Base-by-base conservation (phyloP, 345 rosid species). In the Populus deltoides region DNA sequence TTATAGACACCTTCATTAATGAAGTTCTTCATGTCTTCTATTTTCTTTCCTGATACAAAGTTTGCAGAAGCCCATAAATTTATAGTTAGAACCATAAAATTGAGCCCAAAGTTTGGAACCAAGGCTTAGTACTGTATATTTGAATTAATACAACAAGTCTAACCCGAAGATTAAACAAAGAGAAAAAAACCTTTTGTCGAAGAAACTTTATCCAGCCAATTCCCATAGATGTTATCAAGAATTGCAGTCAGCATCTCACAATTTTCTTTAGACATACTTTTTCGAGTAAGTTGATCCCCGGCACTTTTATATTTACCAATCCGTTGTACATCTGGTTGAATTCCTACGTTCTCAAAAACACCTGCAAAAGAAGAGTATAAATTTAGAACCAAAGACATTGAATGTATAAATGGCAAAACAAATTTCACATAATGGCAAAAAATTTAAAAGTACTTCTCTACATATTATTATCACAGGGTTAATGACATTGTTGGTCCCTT, bases 281-380 rank as follows among this genome's bases (percentile, higher is more conserved):
- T 95, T 20, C 97, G 92, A 1, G 85, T 73, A 75, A 95, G 93
- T 81, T 92, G 99, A 81, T 95, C 99, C 72, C 99, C 99, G 36
- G 94, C 94, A 87, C 98, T 93, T 87, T 93, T 95, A 82, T 92
- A 95, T 83, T 95, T 95, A 53, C 99, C 99, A 81, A 95, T 91
- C 83, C 98, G 87, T 88, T 93, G 87, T 36, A 95, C 92, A 83
- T 93, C 94, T 49, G 97, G 98, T 83, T 93, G 90, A 81, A 93
- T 82, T 75, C 99, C 99, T 72, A 93, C 87, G 66, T 93, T 93
- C 85, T 95, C 99, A 81, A 95, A 76, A 68, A 90, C 89, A 84
- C 99, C 99, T 95, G 86, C 57, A 80, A 80, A 78, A 66, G 3
- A 73, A 51, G 1, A 33, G 12, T 13, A 45, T 45, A 45, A 45